phyloP scores from a whole-genome alignment of 2,329 filamentous ascomycete species.

The Elsinoe ampelina region DNA sequence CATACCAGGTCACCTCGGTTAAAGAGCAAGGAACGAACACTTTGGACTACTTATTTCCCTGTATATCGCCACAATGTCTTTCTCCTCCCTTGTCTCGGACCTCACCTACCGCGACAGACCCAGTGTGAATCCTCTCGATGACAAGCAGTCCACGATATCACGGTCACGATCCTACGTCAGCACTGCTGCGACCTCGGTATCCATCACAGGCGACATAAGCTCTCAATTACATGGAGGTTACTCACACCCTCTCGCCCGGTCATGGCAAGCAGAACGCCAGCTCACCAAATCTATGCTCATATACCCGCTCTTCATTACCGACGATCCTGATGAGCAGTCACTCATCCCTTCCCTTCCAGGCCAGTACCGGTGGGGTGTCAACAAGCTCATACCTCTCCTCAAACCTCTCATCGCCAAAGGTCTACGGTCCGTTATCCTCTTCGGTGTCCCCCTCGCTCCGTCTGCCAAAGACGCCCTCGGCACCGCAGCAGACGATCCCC shows the following conservation, averaged over 20 bases:
- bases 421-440: constrained; percentile 85
- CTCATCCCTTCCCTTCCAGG: constrained; percentile 84
- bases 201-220: constrained; percentile 43
- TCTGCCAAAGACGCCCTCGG: constrained; percentile 83
- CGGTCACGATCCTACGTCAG: constrained; percentile 42
- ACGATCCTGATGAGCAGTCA: constrained; percentile 85
- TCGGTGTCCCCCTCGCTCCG: constrained; percentile 78
- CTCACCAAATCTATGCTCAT: constrained; percentile 87
- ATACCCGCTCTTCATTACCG: constrained; percentile 92
- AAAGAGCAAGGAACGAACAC: background rate
- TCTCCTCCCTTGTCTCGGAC: constrained; percentile 44
- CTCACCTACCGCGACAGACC: constrained; percentile 39
- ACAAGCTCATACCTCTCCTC: constrained; percentile 75
- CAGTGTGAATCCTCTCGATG: constrained; percentile 32
- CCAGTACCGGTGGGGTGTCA: constrained; percentile 79
- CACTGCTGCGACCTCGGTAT: constrained; percentile 44
- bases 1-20: background rate
- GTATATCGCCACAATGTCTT: constrained; percentile 34
- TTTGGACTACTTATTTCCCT: background rate
- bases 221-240: constrained; percentile 45
- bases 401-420: constrained; percentile 82
- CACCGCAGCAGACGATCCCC: constrained; percentile 83
- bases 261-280: constrained; percentile 46
- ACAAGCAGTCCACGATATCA: constrained; percentile 37
- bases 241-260: constrained; percentile 40